Percentiles rank a stretch among this genome's conserved stretches.
phyloP scores from a whole-genome alignment of 1,284 basidiomycete species.

The Puccinia polysora region DNA sequence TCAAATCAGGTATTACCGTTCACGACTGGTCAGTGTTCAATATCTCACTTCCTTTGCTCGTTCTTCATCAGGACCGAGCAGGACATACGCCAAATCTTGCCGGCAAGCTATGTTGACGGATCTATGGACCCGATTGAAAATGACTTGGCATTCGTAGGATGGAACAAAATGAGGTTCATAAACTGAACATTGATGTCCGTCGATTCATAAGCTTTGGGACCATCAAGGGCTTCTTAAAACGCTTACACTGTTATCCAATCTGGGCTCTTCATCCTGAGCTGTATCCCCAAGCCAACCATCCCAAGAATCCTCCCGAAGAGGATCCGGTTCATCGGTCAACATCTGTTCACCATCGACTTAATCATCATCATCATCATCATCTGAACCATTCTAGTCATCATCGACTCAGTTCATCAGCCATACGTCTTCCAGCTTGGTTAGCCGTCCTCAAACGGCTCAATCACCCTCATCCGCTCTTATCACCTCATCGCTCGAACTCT shows the following conservation, averaged over 20 bases:
- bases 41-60: no score
- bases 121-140: no score
- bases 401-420: conserved; percentile 6
- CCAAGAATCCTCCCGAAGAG: not conserved
- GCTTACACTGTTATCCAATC: conserved; percentile 88
- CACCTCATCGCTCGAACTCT: conserved; percentile 5
- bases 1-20: conserved; percentile 78
- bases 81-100: not conserved
- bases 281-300: not conserved
- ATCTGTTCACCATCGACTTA: not conserved
- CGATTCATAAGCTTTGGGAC: conserved; percentile 96
- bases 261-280: conserved; percentile 44
- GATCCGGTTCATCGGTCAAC: not conserved
- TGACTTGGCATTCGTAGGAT: conserved; percentile 58
- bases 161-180: conserved; percentile 67
- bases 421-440: conserved; percentile 33
- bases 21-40: conserved; percentile 65
- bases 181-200: conserved; percentile 77
- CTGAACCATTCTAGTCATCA: not conserved
- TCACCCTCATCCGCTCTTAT: conserved; percentile 5
- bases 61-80: not conserved
- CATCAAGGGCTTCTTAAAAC: conserved; percentile 93
- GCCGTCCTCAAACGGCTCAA: conserved; percentile 27
- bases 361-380: not conserved
- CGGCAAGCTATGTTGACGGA: no score